Conservation (phyloP, 192 early-diverging fungal genomes). For the Phycomyces nitens region DNA sequence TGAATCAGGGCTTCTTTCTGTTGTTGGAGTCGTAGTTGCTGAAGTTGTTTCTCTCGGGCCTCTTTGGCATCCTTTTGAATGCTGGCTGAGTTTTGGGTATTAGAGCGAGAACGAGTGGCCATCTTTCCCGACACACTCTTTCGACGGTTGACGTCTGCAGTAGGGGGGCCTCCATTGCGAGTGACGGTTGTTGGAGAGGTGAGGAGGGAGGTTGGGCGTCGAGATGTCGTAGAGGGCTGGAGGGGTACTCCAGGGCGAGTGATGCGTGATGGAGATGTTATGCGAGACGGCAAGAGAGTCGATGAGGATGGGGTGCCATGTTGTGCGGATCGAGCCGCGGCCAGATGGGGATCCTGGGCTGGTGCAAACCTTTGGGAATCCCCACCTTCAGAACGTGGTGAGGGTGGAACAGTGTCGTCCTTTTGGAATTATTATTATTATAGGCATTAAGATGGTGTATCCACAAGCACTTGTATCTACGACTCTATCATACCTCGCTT, state of each 20-base stretch:
- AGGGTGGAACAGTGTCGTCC: constrained; percentile 11
- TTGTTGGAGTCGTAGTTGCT: constrained; percentile 19
- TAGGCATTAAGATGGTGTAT: neutral
- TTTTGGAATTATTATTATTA: neutral
- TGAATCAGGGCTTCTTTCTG: constrained; percentile 21
- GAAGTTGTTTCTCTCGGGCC: constrained; percentile 11
- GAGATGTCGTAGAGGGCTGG: constrained; percentile 10
- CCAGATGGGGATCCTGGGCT: constrained; percentile 22
- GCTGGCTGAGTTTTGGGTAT: constrained; percentile 2
- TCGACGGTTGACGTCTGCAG: neutral
- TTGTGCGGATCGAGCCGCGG: constrained; percentile 20
- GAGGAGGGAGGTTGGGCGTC: neutral
- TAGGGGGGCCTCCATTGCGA: neutral
- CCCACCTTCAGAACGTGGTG: constrained; percentile 2
- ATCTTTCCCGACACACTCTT: constrained; percentile 4
- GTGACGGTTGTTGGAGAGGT: constrained; percentile 11
- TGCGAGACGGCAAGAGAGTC: constrained; percentile 23
- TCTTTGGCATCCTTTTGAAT: constrained; percentile 8
- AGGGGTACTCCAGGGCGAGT: constrained; percentile 7
- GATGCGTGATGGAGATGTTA: constrained; percentile 21
- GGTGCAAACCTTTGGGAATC: constrained; percentile 27
- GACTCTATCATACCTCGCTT: neutral
- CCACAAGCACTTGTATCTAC: neutral
- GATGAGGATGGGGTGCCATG: constrained; percentile 25
- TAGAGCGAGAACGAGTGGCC: constrained; percentile 14